Evolutionary conservation across 169 alveolate genomes (phyloP).

Genomic region (Plasmodium reichenowi): DNA sequence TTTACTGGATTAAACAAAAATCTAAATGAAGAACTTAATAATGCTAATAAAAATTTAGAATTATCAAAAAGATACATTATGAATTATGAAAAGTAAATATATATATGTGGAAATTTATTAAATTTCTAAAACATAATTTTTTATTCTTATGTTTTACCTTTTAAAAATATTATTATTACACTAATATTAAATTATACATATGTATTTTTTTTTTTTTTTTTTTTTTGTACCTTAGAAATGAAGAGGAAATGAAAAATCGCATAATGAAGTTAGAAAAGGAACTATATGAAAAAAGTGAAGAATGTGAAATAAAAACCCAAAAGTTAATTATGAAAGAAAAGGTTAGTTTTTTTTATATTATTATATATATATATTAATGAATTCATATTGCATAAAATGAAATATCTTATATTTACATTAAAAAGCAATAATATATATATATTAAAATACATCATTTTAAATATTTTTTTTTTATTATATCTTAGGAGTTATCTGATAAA

Average conservation of each 20-base stretch:
- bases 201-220: not conserved
- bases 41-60: constrained; percentile 75
- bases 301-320: constrained; percentile 77
- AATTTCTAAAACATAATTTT: constrained; percentile 14
- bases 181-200: not conserved
- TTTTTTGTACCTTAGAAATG: constrained; percentile 46
- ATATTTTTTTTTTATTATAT: constrained; percentile 12
- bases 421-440: not conserved
- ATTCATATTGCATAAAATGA: not conserved
- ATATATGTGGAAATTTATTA: constrained; percentile 4
- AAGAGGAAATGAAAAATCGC: constrained; percentile 76
- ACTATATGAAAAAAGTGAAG: constrained; percentile 70
- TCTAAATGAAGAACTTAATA: constrained; percentile 67
- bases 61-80: constrained; percentile 75
- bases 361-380: not conserved
- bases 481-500: constrained; percentile 69
- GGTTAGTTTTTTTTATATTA: constrained; percentile 29
- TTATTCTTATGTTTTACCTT: not conserved
- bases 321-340: constrained; percentile 72
- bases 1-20: constrained; percentile 74
- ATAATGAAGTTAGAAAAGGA: constrained; percentile 76
- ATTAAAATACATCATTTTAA: not conserved
- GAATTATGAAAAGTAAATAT: constrained; percentile 74
- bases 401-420: not conserved
- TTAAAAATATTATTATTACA: not conserved